Evolutionary conservation across 257 asterid genomes (phyloP).

Genomic region (Anisodus tanguticus): DNA sequence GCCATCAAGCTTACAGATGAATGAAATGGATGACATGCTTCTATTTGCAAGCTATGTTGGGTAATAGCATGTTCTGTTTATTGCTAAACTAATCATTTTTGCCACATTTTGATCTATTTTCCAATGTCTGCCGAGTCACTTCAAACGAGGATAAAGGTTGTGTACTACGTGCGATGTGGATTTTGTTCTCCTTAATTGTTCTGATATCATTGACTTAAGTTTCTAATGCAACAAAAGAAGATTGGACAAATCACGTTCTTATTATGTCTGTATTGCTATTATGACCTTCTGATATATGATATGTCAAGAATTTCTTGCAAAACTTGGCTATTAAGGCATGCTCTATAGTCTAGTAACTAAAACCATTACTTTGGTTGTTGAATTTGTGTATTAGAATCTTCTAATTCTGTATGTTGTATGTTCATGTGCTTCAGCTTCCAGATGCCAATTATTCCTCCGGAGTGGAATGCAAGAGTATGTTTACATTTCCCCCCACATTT

Average conservation of each 20-base stretch:
- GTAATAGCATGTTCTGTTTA: conserved; percentile 34
- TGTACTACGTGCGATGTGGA: background rate
- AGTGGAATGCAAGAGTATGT: conserved; percentile 40
- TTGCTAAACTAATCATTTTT: background rate
- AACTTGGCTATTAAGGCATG: background rate
- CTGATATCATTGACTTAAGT: too few species aligned
- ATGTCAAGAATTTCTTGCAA: conserved; percentile 19
- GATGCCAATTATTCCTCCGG: conserved; percentile 16
- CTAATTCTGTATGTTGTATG: conserved; percentile 20
- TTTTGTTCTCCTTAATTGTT: conserved; percentile 27
- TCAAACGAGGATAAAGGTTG: conserved; percentile 3
- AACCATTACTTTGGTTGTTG: background rate
- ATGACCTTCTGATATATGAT: background rate
- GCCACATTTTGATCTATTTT: background rate
- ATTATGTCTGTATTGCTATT: background rate
- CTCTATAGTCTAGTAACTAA: background rate
- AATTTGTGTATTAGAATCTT: conserved; percentile 27
- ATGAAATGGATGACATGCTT: conserved; percentile 34
- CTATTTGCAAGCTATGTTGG: conserved; percentile 43
- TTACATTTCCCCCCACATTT: background rate
- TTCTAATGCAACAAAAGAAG: background rate
- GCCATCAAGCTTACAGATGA: conserved; percentile 11
- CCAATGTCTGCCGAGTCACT: background rate
- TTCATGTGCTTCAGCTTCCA: conserved; percentile 41
- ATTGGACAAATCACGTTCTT: background rate